A percentile compares a stretch with the other conserved stretches of the same genome.
Conservation (phyloP, 495 filamentous ascomycete genomes). For the Hypoxylon lienhwacheense region DNA sequence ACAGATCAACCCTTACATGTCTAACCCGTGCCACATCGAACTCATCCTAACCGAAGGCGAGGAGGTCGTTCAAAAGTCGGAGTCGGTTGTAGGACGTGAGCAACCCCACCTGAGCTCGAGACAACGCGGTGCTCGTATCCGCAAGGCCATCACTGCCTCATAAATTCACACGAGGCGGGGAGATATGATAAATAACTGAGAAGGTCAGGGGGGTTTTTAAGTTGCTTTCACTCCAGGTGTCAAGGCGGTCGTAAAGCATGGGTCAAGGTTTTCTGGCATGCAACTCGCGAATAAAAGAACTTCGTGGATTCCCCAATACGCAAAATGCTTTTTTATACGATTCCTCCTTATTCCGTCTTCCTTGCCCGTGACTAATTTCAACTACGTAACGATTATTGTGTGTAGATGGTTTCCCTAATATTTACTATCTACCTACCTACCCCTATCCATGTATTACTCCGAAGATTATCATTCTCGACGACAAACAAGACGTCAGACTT, state of each 20-base stretch:
- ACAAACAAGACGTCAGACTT: too few species aligned
- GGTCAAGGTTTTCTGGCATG: slow-evolving; percentile 44
- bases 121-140: slow-evolving; percentile 81
- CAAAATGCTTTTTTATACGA: slow-evolving; percentile 34
- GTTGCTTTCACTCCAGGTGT: slow-evolving; percentile 45
- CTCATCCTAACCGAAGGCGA: slow-evolving; percentile 96
- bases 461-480: too few species aligned
- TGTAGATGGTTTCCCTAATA: too few species aligned
- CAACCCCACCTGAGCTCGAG: slow-evolving; percentile 71
- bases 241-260: slow-evolving; percentile 45
- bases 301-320: slow-evolving; percentile 41
- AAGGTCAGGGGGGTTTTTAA: slow-evolving; percentile 33
- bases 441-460: too few species aligned
- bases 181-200: slow-evolving; percentile 36
- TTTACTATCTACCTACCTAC: too few species aligned
- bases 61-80: slow-evolving; percentile 86
- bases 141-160: slow-evolving; percentile 77
- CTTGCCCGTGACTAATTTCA: too few species aligned
- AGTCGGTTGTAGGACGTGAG: slow-evolving; percentile 63
- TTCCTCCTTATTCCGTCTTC: neutral
- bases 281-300: slow-evolving; percentile 40
- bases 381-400: too few species aligned
- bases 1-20: slow-evolving; percentile 99
- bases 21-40: slow-evolving; percentile 99
- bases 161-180: slow-evolving; percentile 47